These are phyloP conservation scores for Dictyostelium intermedium DNA, from an alignment of 78 protist species.

Conservation along the genomic window DNA sequence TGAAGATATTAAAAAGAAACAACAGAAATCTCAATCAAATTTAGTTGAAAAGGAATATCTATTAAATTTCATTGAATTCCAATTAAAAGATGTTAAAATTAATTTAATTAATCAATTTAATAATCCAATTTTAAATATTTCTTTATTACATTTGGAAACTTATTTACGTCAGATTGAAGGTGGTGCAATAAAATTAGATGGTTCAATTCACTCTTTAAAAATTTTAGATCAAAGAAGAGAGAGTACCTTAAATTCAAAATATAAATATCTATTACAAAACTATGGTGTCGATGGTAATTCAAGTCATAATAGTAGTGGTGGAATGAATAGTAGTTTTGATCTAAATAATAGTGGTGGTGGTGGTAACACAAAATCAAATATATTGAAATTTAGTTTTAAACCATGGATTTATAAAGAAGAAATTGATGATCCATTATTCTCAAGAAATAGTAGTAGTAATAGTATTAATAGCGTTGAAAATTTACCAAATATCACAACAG, in stretches of 20 bases:
- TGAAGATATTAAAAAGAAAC: not conserved
- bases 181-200: not conserved
- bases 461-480: not conserved
- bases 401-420: not conserved
- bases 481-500: not conserved
- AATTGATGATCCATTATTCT: not conserved
- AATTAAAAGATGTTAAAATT: not conserved
- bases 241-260: not conserved
- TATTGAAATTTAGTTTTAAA: not conserved
- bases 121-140: not conserved
- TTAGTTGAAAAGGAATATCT: not conserved
- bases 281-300: constrained; percentile 3
- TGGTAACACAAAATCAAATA: not conserved
- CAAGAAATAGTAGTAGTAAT: not conserved
- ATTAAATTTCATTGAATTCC: constrained; percentile 3
- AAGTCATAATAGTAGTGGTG: not conserved
- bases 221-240: not conserved
- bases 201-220: not conserved
- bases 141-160: not conserved
- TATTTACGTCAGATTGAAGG: not conserved
- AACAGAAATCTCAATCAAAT: not conserved
- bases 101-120: not conserved
- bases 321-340: not conserved
- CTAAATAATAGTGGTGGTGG: not conserved
- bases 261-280: not conserved